Evolutionary conservation across 768 basidiomycete species (phyloP), one percentile per base, ranked within the genome.

Genomic region (Auricularia heimuer): DNA sequence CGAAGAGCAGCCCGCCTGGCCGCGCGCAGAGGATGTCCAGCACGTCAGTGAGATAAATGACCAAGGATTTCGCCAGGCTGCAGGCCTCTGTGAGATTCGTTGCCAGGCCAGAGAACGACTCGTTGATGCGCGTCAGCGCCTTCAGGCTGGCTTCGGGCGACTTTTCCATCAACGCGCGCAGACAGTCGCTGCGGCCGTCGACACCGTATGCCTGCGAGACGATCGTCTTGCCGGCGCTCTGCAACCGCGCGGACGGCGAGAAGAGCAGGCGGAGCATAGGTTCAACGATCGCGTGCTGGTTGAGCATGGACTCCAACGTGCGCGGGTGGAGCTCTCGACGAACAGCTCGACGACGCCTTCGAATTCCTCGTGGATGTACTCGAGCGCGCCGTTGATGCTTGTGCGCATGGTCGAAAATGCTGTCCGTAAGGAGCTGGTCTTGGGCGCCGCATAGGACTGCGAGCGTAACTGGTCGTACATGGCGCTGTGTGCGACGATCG

Each of bases 1-100:
- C 79, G 69, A 85, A 85, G 3, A 95, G 76, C 4, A 95, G 77
- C 12, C 92, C 92, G 68, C 85, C 85, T 1, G 82, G 83, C 44
- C 78, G 81, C 8, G 85, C 81, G 71, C 93, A 96, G 1, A 98
- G 82, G 4, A 88, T 88, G 44, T 98, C 94, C 65, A 98, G 83
- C 65, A 97, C 83, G 71, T 99, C 97, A 12, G 92, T 92, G 69
- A 98, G 82, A 74, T 94, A 96, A 3, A 89, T 86, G 18, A 97
- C 97, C 29, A 98, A 83, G 21, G 91, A 87, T 69, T 90, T 91
- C 3, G 97, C 92, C n/a, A 94, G 72, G 61, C 82, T 86, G 72
- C 92, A 93, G 0, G 94, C 95, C 72, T 98, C 97, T 0, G 90
- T 88, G 3, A 92, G 81, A 12, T 71, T 69, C 11, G 78, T 74